These are phyloP conservation scores for Mycena citricolor DNA, from an alignment of 1,284 basidiomycete genomes.

Conservation along the genomic window DNA sequence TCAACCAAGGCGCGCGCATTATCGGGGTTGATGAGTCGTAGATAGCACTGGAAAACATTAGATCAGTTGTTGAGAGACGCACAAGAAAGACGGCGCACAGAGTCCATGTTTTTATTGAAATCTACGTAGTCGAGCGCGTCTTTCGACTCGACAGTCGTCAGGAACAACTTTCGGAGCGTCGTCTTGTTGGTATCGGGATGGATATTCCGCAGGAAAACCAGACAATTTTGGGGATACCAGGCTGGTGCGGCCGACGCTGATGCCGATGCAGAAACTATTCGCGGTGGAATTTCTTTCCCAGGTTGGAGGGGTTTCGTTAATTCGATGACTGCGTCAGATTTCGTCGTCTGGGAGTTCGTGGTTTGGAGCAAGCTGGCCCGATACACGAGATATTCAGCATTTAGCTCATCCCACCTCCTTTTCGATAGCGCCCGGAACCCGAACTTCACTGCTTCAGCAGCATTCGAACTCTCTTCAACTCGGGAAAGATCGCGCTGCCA, in stretches of 20 bases:
- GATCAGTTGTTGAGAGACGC: conserved; percentile 1
- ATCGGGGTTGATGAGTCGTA: conserved; percentile 59
- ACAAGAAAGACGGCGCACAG: conserved; percentile 41
- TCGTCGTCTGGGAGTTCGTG: conserved; percentile 29
- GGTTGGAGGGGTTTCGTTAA: too few species aligned
- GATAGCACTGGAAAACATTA: conserved; percentile 52
- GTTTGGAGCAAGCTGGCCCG: conserved; percentile 45
- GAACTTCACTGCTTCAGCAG: conserved; percentile 50
- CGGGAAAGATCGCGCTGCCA: conserved; percentile 47
- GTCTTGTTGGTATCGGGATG: conserved; percentile 77
- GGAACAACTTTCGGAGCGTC: conserved; percentile 63
- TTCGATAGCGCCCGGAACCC: conserved; percentile 62
- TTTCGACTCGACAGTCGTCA: conserved; percentile 23
- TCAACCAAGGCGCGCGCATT: conserved; percentile 46
- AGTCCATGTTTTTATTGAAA: conserved; percentile 73
- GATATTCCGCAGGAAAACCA: conserved; percentile 67
- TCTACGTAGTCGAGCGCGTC: conserved; percentile 70
- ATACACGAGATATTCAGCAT: conserved; percentile 63
- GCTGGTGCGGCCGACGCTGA: conserved; percentile 25
- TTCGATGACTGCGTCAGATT: too few species aligned
- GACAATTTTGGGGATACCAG: conserved; percentile 62
- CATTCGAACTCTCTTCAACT: conserved; percentile 11
- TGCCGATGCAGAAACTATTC: neutral
- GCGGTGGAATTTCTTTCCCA: too few species aligned
- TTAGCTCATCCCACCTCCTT: conserved; percentile 56